phyloP scores from a whole-genome alignment of 2,329 filamentous ascomycete genomes.

The Sclerotinia subarctica region DNA sequence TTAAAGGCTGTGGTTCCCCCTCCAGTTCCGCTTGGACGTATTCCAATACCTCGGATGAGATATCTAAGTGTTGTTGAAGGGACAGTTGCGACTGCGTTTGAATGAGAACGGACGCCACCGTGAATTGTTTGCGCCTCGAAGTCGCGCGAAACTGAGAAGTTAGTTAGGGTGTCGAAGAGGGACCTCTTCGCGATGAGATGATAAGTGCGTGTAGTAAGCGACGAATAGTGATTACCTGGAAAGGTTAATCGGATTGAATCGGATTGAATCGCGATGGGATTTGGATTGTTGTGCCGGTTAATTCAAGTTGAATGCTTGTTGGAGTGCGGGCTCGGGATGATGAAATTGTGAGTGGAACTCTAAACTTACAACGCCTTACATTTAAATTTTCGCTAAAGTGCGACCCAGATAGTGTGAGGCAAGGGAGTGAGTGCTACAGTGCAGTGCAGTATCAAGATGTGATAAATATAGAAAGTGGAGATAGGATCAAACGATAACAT shows the following conservation, averaged over 20 bases:
- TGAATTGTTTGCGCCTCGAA: conserved; percentile 27
- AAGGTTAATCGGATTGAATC: conserved; percentile 7
- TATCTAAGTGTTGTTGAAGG: conserved; percentile 58
- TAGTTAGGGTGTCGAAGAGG: conserved; percentile 7
- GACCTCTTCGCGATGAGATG: not conserved
- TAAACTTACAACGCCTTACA: conserved; percentile 12
- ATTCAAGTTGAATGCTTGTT: conserved; percentile 8
- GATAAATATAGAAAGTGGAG: not conserved
- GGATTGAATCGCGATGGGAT: conserved; percentile 21
- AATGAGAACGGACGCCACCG: conserved; percentile 34
- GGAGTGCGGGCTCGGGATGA: conserved; percentile 21
- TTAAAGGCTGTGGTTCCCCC: conserved; percentile 59
- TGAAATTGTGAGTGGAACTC: conserved; percentile 22
- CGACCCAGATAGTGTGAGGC: not conserved
- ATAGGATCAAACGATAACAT: not conserved
- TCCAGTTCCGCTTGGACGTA: conserved; percentile 50
- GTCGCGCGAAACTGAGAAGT: conserved; percentile 23
- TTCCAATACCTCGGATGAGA: conserved; percentile 51
- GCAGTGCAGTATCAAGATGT: not conserved
- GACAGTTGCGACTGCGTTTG: conserved; percentile 46
- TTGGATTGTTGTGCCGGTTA: conserved; percentile 13
- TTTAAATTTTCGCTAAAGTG: conserved; percentile 15
- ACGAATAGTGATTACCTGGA: not conserved
- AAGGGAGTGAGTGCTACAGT: not conserved
- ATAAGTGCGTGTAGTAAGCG: not conserved